Percentiles rank a stretch among this genome's conserved stretches.
Evolutionary conservation across 192 early-diverging fungal species (phyloP).

Genomic region (Coemansia sp.): DNA sequence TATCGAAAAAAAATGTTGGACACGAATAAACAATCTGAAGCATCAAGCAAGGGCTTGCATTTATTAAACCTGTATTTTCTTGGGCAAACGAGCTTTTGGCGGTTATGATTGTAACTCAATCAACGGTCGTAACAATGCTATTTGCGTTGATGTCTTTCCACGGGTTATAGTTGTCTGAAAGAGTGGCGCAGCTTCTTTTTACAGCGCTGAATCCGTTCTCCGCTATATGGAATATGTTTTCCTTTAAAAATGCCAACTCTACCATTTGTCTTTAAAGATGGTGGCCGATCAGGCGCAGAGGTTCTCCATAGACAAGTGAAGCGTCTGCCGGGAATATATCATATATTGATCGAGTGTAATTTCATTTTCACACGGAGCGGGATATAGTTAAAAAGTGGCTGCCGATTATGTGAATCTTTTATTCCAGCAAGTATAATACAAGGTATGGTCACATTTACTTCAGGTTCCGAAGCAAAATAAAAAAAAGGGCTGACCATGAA

Average conservation of each 20-base stretch:
- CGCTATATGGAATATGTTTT: too few species aligned
- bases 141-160: too few species aligned
- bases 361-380: too few species aligned
- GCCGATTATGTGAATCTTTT: not conserved
- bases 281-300: not conserved
- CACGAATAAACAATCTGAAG: not conserved
- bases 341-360: not conserved
- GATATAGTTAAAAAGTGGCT: not conserved
- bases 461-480: not conserved
- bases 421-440: not conserved
- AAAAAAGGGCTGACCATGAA: not conserved
- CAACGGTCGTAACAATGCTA: not conserved
- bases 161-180: not conserved
- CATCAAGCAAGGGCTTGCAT: not conserved
- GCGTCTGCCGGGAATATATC: not conserved
- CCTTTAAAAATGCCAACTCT: too few species aligned
- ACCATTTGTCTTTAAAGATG: too few species aligned
- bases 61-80: not conserved
- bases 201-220: not conserved
- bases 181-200: not conserved
- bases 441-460: not conserved
- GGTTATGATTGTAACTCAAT: not conserved
- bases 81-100: not conserved
- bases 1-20: not conserved
- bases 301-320: not conserved